Evolutionary conservation across 495 filamentous ascomycete genomes (phyloP).

Genomic region (Hypomontagnella submonticulosa): DNA sequence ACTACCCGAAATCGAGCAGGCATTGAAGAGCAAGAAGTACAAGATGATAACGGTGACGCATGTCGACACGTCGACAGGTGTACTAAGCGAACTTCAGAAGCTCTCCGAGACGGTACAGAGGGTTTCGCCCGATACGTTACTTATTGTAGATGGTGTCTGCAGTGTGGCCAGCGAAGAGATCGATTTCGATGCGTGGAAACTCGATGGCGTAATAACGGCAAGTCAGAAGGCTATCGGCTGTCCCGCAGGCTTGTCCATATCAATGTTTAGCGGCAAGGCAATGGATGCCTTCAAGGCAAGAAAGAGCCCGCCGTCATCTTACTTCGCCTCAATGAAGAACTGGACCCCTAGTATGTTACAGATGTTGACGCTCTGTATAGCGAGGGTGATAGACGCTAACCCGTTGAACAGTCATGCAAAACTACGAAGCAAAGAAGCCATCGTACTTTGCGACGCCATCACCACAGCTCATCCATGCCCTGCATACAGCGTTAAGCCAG

Average conservation of each 20-base stretch:
- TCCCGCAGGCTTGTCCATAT: slow-evolving; percentile 90
- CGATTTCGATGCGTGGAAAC: slow-evolving; percentile 90
- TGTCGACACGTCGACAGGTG: slow-evolving; percentile 96
- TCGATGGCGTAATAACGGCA: slow-evolving; percentile 93
- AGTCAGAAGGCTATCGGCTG: slow-evolving; percentile 97
- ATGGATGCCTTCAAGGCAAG: slow-evolving; percentile 82
- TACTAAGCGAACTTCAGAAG: slow-evolving; percentile 87
- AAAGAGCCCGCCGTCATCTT: slow-evolving; percentile 81
- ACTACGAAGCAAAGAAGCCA: slow-evolving; percentile 96
- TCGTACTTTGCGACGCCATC: slow-evolving; percentile 98
- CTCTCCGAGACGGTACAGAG: slow-evolving; percentile 82
- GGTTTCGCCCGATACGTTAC: slow-evolving; percentile 88
- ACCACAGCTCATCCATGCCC: slow-evolving; percentile 91
- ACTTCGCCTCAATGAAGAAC: slow-evolving; percentile 96
- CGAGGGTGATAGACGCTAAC: slow-evolving; percentile 31
- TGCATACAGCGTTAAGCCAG: slow-evolving; percentile 91
- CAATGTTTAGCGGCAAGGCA: slow-evolving; percentile 91
- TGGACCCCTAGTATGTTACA: slow-evolving; percentile 82
- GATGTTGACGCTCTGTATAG: neutral
- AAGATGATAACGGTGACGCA: slow-evolving; percentile 95
- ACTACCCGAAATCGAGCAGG: slow-evolving; percentile 84
- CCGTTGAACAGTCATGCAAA: slow-evolving; percentile 80
- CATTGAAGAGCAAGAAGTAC: slow-evolving; percentile 87
- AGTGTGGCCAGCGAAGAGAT: slow-evolving; percentile 97
- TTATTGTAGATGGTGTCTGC: slow-evolving; percentile 96